Evolutionary conservation across 2,329 filamentous ascomycete genomes (phyloP).

Genomic region (Fusarium pilosicola): DNA sequence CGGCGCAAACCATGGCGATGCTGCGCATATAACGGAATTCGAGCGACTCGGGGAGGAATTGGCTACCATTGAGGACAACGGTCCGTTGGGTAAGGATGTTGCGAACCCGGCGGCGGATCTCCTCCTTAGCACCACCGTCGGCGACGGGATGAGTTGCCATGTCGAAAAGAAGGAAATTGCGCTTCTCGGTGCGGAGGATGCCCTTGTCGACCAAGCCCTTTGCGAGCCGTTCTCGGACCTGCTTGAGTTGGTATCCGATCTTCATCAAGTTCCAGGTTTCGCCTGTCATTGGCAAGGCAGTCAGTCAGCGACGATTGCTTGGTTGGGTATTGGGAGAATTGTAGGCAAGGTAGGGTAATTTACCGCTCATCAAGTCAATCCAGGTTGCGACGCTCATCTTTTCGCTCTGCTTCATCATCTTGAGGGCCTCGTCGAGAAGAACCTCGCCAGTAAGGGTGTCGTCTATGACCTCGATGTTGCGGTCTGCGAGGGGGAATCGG

Average conservation of each 20-base stretch:
- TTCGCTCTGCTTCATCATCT: conserved; percentile 99
- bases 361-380: conserved; percentile 99
- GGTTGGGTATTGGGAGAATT: background rate
- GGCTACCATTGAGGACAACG: conserved; percentile 84
- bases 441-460: conserved; percentile 97
- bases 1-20: conserved; percentile 95
- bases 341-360: conserved; percentile 30
- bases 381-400: conserved; percentile 99
- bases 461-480: conserved; percentile 96
- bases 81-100: conserved; percentile 94
- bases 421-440: conserved; percentile 94
- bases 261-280: conserved; percentile 99
- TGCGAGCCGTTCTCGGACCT: conserved; percentile 95
- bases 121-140: conserved; percentile 96
- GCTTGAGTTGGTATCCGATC: conserved; percentile 99
- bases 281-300: conserved; percentile 63
- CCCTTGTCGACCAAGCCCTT: conserved; percentile 99
- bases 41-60: conserved; percentile 92
- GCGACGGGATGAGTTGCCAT: conserved; percentile 99
- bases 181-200: conserved; percentile 97
- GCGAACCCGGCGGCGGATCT: conserved; percentile 91
- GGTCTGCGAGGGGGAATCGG: conserved; percentile 91
- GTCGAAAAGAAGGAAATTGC: conserved; percentile 99
- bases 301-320: conserved; percentile 30
- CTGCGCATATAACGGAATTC: conserved; percentile 95